These are phyloP conservation scores for Conticribra weissflogii DNA, from an alignment of 108 stramenopile genomes.

Conservation along the genomic window DNA sequence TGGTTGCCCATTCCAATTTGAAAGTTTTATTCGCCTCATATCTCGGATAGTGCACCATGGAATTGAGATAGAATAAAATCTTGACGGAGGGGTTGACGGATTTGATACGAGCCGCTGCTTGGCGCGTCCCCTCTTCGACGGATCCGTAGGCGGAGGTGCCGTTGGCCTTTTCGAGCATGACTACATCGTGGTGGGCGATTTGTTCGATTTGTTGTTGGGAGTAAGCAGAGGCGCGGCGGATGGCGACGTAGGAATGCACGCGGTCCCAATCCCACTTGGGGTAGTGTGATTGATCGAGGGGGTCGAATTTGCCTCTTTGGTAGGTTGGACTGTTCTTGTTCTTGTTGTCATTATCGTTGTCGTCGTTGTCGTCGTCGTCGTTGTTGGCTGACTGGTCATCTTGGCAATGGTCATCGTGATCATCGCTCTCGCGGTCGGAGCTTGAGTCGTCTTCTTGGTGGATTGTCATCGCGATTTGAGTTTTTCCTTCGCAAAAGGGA, in stretches of 20 bases:
- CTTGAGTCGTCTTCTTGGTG: too few relatives aligned
- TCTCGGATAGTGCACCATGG: slow-evolving; percentile 40
- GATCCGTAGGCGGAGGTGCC: slow-evolving; percentile 30
- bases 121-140: slow-evolving; percentile 36
- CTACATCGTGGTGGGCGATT: slow-evolving; percentile 37
- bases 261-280: slow-evolving; percentile 44
- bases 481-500: too few relatives aligned
- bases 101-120: slow-evolving; percentile 37
- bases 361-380: background rate
- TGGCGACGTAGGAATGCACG: slow-evolving; percentile 32
- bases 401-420: too few relatives aligned
- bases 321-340: background rate
- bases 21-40: slow-evolving; percentile 34
- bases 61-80: slow-evolving; percentile 46
- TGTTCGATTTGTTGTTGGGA: slow-evolving; percentile 26
- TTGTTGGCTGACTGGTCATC: background rate
- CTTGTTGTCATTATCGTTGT: background rate
- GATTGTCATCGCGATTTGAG: too few relatives aligned
- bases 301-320: background rate
- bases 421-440: too few relatives aligned
- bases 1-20: slow-evolving; percentile 21
- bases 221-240: slow-evolving; percentile 29
- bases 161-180: slow-evolving; percentile 44
- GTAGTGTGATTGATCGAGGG: background rate
- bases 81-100: slow-evolving; percentile 37